phyloP scores from a whole-genome alignment of 768 basidiomycete species.

The Amanita jacksonii region DNA sequence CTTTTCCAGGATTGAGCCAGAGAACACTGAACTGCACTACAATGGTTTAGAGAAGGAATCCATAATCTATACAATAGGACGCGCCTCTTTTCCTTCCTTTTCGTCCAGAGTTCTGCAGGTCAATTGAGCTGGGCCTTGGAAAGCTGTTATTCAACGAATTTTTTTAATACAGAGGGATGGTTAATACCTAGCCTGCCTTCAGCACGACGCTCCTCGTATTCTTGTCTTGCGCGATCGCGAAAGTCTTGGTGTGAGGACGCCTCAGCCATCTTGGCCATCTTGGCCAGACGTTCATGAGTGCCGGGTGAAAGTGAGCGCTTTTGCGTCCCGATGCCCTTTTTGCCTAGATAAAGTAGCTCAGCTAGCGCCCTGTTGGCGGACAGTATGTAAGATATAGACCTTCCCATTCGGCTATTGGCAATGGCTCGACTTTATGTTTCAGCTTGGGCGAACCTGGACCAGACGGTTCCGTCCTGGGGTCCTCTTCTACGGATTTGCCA shows the following conservation, averaged over 20 bases:
- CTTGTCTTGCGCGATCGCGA: slow-evolving; percentile 59
- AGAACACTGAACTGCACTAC: slow-evolving; percentile 68
- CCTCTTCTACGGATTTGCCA: slow-evolving; percentile 26
- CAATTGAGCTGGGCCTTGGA: slow-evolving; percentile 48
- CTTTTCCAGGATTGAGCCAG: slow-evolving; percentile 62
- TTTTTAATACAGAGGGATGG: slow-evolving; percentile 1
- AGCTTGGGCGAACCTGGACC: slow-evolving; percentile 17
- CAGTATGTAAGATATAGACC: too few relatives aligned
- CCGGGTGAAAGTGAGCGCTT: slow-evolving; percentile 64
- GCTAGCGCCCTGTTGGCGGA: not conserved
- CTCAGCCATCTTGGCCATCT: slow-evolving; percentile 73
- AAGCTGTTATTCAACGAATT: not conserved
- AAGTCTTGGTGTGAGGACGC: slow-evolving; percentile 46
- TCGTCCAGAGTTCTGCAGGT: slow-evolving; percentile 75
- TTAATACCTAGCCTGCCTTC: slow-evolving; percentile 47
- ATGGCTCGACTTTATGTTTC: slow-evolving; percentile 46
- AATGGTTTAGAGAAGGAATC: slow-evolving; percentile 1
- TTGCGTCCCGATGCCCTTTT: slow-evolving; percentile 62
- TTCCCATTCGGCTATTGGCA: slow-evolving; percentile 74
- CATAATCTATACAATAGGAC: slow-evolving; percentile 16
- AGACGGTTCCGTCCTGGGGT: not conserved
- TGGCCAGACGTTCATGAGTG: slow-evolving; percentile 53
- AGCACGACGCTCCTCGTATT: slow-evolving; percentile 69
- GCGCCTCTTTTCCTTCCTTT: slow-evolving; percentile 53
- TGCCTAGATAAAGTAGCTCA: slow-evolving; percentile 39